These are phyloP conservation scores for Ophiostoma ips DNA, from an alignment of 2,329 filamentous ascomycete genomes.

Conservation along the genomic window DNA sequence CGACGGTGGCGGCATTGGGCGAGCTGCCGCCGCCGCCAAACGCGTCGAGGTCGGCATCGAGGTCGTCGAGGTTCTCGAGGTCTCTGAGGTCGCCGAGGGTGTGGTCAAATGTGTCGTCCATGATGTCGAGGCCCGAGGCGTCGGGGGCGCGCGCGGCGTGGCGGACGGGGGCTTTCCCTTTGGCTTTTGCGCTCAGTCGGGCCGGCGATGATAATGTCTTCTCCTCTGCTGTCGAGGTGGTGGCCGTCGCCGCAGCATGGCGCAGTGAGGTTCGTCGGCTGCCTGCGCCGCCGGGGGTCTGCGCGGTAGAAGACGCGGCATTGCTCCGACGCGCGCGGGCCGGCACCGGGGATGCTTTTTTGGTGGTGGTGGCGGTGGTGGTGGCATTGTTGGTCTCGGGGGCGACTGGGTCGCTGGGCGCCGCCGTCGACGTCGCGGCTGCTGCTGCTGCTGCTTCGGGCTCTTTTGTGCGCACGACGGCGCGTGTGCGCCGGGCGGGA, in stretches of 20 bases:
- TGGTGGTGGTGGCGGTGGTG: conserved; percentile 8
- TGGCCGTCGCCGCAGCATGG: conserved; percentile 7
- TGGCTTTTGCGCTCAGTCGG: conserved; percentile 17
- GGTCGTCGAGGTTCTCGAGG: conserved; percentile 8
- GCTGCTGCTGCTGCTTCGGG: neutral
- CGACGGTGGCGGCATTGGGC: neutral
- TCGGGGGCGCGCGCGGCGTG: conserved; percentile 21
- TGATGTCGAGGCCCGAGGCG: conserved; percentile 32
- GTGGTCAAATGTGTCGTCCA: conserved; percentile 32
- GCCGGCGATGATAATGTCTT: no score
- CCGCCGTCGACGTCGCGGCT: neutral
- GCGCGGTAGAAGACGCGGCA: conserved; percentile 5
- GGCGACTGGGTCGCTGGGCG: neutral
- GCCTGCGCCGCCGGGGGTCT: conserved; percentile 8
- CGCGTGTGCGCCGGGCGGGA: conserved; percentile 12
- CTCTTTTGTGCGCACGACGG: conserved; percentile 6
- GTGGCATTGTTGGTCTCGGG: conserved; percentile 4
- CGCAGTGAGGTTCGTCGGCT: conserved; percentile 16
- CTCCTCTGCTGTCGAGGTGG: conserved; percentile 1
- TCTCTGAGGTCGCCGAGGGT: conserved; percentile 3
- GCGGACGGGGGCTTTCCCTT: neutral
- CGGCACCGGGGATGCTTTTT: conserved; percentile 17
- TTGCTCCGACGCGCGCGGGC: conserved; percentile 8
- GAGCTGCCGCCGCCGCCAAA: conserved; percentile 4
- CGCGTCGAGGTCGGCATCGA: conserved; percentile 17